phyloP scores from a whole-genome alignment of 2,329 filamentous ascomycete species.

The Torrubiella hemipterigena region DNA sequence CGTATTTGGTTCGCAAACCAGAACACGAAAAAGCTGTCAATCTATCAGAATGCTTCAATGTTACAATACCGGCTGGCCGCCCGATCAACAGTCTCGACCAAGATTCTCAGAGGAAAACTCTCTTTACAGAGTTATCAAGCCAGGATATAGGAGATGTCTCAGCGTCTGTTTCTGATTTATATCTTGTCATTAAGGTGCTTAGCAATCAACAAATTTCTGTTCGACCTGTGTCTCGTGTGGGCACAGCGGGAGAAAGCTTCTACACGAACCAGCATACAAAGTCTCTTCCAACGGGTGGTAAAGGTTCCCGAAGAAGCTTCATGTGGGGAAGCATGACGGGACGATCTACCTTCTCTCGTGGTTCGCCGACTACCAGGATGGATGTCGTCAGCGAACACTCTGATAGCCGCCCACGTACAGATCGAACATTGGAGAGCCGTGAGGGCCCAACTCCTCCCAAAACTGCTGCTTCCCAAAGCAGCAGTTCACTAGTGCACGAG shows the following conservation, averaged over 20 bases:
- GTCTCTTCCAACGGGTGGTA: constrained; percentile 36
- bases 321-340: constrained; percentile 58
- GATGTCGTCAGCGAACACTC: constrained; percentile 44
- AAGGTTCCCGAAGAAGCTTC: constrained; percentile 46
- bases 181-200: constrained; percentile 71
- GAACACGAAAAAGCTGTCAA: constrained; percentile 50
- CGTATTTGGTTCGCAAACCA: constrained; percentile 66
- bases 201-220: constrained; percentile 35
- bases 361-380: constrained; percentile 34
- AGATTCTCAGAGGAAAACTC: constrained; percentile 61
- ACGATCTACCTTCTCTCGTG: constrained; percentile 41
- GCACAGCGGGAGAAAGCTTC: constrained; percentile 27
- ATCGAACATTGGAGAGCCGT: constrained; percentile 26
- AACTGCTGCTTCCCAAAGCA: constrained; percentile 39
- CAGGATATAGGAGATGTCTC: constrained; percentile 55
- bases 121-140: constrained; percentile 78
- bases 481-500: constrained; percentile 10
- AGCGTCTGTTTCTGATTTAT: constrained; percentile 60
- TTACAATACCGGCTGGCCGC: constrained; percentile 66
- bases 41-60: constrained; percentile 72
- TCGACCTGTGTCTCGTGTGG: constrained; percentile 40
- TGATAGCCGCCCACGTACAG: constrained; percentile 24
- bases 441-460: constrained; percentile 36
- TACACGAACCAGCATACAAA: constrained; percentile 33
- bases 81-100: constrained; percentile 53